Base-by-base conservation (phyloP, 768 basidiomycete species). In the Tulasnella sp. region DNA sequence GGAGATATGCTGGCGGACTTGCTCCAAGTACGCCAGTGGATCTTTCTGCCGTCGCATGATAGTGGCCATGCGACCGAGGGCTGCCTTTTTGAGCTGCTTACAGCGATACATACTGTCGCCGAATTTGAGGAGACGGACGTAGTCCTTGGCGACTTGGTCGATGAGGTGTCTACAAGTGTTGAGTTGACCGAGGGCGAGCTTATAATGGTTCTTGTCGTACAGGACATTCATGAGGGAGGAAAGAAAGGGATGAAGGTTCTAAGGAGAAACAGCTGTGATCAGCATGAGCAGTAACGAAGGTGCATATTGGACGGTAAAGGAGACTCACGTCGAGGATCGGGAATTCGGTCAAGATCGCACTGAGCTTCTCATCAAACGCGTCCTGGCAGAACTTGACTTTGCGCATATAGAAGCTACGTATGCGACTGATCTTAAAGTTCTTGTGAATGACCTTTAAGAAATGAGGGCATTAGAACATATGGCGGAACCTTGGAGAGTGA, bases 121-220 rank as follows among this genome's bases (percentile, higher is more conserved):
- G 67, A 99, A 99, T 71, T 99, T 98, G 68, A 99, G 81, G 56
- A 99, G 76, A 60, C 95, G 86, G 64, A 89, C 86, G 73, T 98
- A 98, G 71, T 99, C 96, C 70, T 97, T 98, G 47, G 87, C 90
- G 60, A 99, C 88, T 38, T 94, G 90, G 73, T 96, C 93, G 67
- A 98, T 96, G 52, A 99, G 77, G 80, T 99, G 96, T 41, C 87
- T 80, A 1, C 89, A 89, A 1, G 96, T 99, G 64, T 95, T 86
- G 61, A 99, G 82, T 70, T 99, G 96, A 61, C 96, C 95, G 45
- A 99, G 77, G 2, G 96, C 96, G 54, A 99, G 87, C 75, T 98
- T 98, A 82, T 97, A 97, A 70, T 99, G 95, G 70, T 97, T 97
- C 76, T 98, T 98, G 80, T 99, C 96, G 73, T 99, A 99, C 43